Evolutionary conservation across 768 basidiomycete genomes (phyloP).

Genomic region (Mycena polygramma): DNA sequence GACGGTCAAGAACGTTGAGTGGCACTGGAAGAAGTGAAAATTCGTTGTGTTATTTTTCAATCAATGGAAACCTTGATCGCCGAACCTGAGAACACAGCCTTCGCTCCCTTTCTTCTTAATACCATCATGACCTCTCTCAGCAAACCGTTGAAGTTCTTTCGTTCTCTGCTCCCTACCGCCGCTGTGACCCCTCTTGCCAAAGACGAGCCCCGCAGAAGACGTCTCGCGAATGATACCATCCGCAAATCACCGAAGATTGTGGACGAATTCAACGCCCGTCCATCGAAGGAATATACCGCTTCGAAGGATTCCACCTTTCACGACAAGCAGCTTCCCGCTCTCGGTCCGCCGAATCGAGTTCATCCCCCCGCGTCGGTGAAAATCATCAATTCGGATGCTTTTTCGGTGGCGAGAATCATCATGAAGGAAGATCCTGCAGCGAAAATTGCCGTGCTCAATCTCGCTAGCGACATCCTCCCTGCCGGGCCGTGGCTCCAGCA

Average conservation of each 20-base stretch:
- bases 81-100: no score
- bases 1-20: conserved; percentile 31
- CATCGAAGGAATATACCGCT: conserved; percentile 47
- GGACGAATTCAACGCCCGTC: neutral
- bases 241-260: conserved; percentile 41
- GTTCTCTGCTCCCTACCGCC: no score
- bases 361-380: conserved; percentile 37
- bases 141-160: no score
- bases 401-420: conserved; percentile 50
- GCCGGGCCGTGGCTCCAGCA: conserved; percentile 29
- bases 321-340: conserved; percentile 43
- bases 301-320: conserved; percentile 48
- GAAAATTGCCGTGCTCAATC: conserved; percentile 53
- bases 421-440: conserved; percentile 44
- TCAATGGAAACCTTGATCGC: no score
- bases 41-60: no score
- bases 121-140: no score
- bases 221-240: conserved; percentile 27
- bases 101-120: no score
- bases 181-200: no score
- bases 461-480: conserved; percentile 52
- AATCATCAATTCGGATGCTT: conserved; percentile 54
- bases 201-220: neutral
- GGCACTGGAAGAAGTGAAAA: conserved; percentile 22
- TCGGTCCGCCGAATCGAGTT: conserved; percentile 38